Base-by-base conservation (phyloP, 805 yeast genomes). In the Diddensiella caesifluorescens region DNA sequence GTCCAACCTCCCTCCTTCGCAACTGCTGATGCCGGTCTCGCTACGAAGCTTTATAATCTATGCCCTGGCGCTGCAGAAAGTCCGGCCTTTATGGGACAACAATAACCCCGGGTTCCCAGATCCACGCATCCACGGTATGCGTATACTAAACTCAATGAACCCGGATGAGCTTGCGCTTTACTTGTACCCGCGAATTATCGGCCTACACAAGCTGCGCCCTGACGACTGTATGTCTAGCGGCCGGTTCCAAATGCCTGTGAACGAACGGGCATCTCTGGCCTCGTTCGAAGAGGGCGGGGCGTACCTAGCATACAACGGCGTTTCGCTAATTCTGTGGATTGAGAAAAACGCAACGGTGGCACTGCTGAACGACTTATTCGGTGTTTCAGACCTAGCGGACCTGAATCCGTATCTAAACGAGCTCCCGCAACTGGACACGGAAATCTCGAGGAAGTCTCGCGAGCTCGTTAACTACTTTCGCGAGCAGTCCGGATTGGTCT, bases 1-100 rank as follows among this genome's bases (percentile, higher is more conserved):
- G 5, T 37, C 48, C 26, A 51, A 54, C 12, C 49, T 63, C 20
- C 63, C 73, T 4, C 70, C 78, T 10, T 74, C 78, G 9, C 87
- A 83, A 55, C 67, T 92, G 47, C 72, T 90, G 4, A 69, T 90
- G 59, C 97, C 98, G 0, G 85, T 83, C 34, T 76, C 90, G 6
- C 67, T 92, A 52, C 76, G 77, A 44, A 77, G 85, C 33, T 67
- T 90, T 41, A 78, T 90, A 6, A 72, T 80, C 53, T 78, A 74
- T 52, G 57, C 83, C 38, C 68, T 88, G 39, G 69, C 90, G 0
- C 77, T 88, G 46, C 71, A 79, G 50, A 92, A 90, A 58, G 59
- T 83, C 1, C 71, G 68, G 40, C 78, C 87, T 1, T 69, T 89
- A 21, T 67, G 77, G 35, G 73, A 71, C 15, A 60, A 71, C 4